These are phyloP conservation scores for Mycena epipterygia DNA, from an alignment of 768 basidiomycete species.

Conservation along the genomic window DNA sequence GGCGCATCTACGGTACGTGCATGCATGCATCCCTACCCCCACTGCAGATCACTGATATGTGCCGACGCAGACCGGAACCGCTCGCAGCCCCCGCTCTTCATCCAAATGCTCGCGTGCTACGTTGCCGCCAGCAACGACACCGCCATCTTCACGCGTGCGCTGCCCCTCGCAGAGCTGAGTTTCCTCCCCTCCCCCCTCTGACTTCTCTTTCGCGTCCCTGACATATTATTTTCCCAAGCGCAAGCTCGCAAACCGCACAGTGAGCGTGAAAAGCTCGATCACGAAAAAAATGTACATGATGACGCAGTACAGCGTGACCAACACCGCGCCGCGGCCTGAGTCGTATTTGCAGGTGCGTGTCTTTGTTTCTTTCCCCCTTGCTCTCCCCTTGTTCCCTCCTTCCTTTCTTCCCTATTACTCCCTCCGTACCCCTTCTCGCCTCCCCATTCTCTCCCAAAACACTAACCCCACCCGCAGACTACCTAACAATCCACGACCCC, in stretches of 20 bases:
- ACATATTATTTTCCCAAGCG: conserved; percentile 62
- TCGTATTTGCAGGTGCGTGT: conserved; percentile 73
- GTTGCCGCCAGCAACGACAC: conserved; percentile 79
- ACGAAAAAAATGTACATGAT: conserved; percentile 76
- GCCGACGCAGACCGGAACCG: conserved; percentile 76
- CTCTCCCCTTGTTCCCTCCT: not conserved
- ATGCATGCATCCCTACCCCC: not conserved
- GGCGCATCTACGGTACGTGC: conserved; percentile 84
- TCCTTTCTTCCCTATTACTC: not conserved
- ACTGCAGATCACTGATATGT: not conserved
- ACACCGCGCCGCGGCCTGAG: conserved; percentile 91
- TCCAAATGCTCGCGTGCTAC: conserved; percentile 92
- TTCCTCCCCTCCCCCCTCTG: not conserved
- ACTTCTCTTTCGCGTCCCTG: not conserved
- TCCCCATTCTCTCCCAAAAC: not conserved
- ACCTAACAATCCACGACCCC: conserved; percentile 80
- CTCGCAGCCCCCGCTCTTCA: conserved; percentile 94
- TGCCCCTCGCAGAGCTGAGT: conserved; percentile 84
- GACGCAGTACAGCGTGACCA: conserved; percentile 82
- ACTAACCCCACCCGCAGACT: conserved; percentile 67
- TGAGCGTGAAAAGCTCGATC: conserved; percentile 77
- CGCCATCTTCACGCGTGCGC: conserved; percentile 78
- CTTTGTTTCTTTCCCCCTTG: not conserved
- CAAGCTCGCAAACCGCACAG: conserved; percentile 82
- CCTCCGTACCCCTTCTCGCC: not conserved